These are phyloP conservation scores for Phyllostachys edulis DNA, from an alignment of 176 grass and related monocot genomes.

Conservation along the genomic window DNA sequence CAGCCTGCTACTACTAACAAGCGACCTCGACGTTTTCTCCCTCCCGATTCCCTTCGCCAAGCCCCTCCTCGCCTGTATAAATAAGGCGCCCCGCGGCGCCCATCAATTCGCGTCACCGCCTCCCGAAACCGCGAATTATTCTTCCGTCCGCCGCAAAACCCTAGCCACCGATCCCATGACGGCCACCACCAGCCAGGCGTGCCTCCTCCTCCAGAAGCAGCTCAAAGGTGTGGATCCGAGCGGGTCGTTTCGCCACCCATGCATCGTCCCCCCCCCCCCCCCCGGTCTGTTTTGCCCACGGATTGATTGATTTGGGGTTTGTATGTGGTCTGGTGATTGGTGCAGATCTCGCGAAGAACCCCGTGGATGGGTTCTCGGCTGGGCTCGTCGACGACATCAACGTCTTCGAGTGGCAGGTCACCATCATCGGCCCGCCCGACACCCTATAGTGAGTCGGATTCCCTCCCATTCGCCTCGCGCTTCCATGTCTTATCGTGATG, in stretches of 20 bases:
- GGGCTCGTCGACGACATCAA: slow-evolving; percentile 87
- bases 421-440: slow-evolving; percentile 91
- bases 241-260: neutral
- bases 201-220: slow-evolving; percentile 85
- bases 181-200: slow-evolving; percentile 59
- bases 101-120: slow-evolving; percentile 31
- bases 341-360: slow-evolving; percentile 83
- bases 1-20: neutral
- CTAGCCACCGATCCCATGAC: slow-evolving; percentile 67
- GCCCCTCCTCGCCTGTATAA: slow-evolving; percentile 41
- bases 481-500: slow-evolving; percentile 1
- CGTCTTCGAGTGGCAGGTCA: slow-evolving; percentile 93
- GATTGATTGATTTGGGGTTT: slow-evolving; percentile 29
- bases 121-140: slow-evolving; percentile 23
- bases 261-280: slow-evolving; percentile 7
- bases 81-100: slow-evolving; percentile 48
- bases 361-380: slow-evolving; percentile 82
- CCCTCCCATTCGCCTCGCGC: neutral
- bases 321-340: slow-evolving; percentile 6
- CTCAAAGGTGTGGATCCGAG: slow-evolving; percentile 70
- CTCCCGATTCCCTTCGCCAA: slow-evolving; percentile 34
- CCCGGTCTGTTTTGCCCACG: neutral
- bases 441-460: slow-evolving; percentile 87
- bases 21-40: slow-evolving; percentile 31
- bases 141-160: slow-evolving; percentile 36